Evolutionary conservation across 177 flowering plant genomes (phyloP).

Genomic region (Vitis hybrid): DNA sequence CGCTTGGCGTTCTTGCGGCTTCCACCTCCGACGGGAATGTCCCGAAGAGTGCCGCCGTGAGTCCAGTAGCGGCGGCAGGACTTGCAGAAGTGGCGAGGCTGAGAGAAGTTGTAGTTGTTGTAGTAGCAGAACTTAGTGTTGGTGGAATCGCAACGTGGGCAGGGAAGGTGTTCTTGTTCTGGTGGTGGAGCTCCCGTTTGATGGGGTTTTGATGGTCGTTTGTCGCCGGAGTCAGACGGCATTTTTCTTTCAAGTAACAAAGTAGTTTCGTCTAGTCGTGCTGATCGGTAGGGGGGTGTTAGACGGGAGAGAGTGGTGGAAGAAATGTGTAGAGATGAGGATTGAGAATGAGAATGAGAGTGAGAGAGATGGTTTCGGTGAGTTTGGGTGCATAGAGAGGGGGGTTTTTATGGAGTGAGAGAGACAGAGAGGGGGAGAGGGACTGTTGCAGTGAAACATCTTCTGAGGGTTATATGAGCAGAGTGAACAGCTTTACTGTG

Average conservation of each 20-base stretch:
- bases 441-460: slow-evolving; percentile 13
- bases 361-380: background rate
- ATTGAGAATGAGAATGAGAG: background rate
- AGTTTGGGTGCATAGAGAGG: background rate
- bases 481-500: slow-evolving; percentile 17
- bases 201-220: slow-evolving; percentile 17
- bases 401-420: slow-evolving; percentile 14
- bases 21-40: slow-evolving; percentile 90
- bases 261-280: too few species aligned
- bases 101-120: slow-evolving; percentile 91
- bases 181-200: slow-evolving; percentile 37
- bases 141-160: slow-evolving; percentile 86
- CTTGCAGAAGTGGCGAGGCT: slow-evolving; percentile 94
- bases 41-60: slow-evolving; percentile 82
- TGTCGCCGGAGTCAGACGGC: slow-evolving; percentile 41
- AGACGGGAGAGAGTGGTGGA: too few species aligned
- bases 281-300: too few species aligned
- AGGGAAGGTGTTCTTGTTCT: slow-evolving; percentile 59
- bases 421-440: slow-evolving; percentile 21
- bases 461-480: slow-evolving; percentile 16
- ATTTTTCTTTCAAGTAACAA: slow-evolving; percentile 2
- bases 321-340: background rate
- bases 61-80: slow-evolving; percentile 95
- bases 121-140: slow-evolving; percentile 96
- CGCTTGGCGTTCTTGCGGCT: slow-evolving; percentile 66